Conservation (phyloP, 306 rosid species). For the Prunus fruticosa region DNA sequence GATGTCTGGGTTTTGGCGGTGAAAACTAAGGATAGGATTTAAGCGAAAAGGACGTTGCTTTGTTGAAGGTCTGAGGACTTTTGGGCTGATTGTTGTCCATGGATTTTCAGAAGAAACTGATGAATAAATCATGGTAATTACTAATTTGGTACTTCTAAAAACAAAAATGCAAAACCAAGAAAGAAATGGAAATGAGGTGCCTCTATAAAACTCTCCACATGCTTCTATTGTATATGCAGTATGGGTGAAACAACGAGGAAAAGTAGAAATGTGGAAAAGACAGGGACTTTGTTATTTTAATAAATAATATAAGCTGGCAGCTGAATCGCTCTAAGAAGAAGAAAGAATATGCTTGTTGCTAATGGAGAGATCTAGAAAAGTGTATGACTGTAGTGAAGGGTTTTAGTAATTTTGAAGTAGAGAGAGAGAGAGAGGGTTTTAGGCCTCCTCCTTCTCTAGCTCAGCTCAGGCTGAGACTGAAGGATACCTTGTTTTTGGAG, state of each 20-base stretch:
- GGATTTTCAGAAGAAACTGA: constrained; percentile 27
- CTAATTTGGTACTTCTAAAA: neutral
- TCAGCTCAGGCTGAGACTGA: neutral
- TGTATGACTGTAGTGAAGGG: constrained; percentile 9
- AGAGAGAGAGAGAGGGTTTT: neutral
- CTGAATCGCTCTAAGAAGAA: neutral
- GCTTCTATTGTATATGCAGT: neutral
- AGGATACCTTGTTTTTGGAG: neutral
- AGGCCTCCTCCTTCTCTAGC: neutral
- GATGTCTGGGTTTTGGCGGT: constrained; percentile 18
- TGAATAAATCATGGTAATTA: constrained; percentile 45
- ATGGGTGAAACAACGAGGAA: neutral
- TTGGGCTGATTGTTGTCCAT: constrained; percentile 25
- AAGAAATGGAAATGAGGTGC: neutral
- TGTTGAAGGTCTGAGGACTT: neutral
- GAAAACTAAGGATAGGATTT: constrained; percentile 29
- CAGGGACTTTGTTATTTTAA: neutral
- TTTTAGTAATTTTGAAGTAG: neutral
- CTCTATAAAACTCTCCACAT: neutral
- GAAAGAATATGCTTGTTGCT: constrained; percentile 3
- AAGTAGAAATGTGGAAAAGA: neutral
- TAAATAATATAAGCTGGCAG: neutral
- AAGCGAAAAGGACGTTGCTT: constrained; percentile 4
- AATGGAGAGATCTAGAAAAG: constrained; percentile 61
- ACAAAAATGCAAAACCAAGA: neutral